These are phyloP conservation scores for Candida ulmi DNA, from an alignment of 805 yeast genomes.

Conservation along the genomic window DNA sequence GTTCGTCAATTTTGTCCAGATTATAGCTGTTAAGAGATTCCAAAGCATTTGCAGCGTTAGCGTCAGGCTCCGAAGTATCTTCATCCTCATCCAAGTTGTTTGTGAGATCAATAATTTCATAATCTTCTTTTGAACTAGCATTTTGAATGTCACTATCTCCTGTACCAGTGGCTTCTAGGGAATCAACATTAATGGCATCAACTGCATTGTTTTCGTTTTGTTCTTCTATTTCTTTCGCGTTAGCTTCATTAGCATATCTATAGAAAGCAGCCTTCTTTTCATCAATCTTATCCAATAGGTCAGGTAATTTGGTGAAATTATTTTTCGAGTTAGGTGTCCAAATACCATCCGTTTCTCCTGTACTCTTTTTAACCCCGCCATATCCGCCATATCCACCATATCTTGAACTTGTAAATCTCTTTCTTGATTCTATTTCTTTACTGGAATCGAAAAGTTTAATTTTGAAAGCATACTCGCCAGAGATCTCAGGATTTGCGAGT, in stretches of 20 bases:
- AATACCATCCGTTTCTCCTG: not conserved
- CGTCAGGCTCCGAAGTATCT: not conserved
- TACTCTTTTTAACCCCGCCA: no score
- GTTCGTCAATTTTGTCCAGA: no score
- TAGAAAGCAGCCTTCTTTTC: conserved; percentile 18
- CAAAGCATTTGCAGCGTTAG: no score
- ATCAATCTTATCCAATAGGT: conserved; percentile 26
- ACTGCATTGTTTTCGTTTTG: no score
- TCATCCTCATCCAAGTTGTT: not conserved
- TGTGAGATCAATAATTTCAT: not conserved
- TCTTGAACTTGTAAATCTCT: conserved; percentile 5
- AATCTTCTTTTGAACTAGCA: not conserved
- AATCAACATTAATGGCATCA: no score
- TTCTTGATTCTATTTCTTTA: conserved; percentile 16
- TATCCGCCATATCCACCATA: not conserved
- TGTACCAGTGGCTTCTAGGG: no score
- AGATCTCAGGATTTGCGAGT: conserved; percentile 44
- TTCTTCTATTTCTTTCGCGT: conserved; percentile 6
- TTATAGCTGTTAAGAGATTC: no score
- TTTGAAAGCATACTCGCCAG: conserved; percentile 44
- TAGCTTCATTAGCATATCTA: conserved; percentile 14
- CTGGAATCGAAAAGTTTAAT: conserved; percentile 34
- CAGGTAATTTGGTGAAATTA: conserved; percentile 36
- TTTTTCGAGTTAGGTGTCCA: conserved; percentile 40
- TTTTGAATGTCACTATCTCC: not conserved